Percentiles rank a stretch among this genome's conserved stretches.
Conservation (phyloP, 805 yeast genomes). For the Zygoascus ofunaensis region DNA sequence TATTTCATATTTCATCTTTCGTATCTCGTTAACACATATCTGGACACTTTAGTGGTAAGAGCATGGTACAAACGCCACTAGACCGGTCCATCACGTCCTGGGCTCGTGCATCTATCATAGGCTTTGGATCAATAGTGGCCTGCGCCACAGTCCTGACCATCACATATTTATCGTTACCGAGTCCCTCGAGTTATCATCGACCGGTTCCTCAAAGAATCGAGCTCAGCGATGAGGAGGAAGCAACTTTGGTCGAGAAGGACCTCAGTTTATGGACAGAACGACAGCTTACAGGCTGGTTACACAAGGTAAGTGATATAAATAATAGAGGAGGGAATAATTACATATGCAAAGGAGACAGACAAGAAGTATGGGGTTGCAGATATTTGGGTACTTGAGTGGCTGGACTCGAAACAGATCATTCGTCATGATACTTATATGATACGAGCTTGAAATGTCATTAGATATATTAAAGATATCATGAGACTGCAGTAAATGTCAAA, state of each 20-base stretch:
- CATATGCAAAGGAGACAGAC: too few relatives aligned
- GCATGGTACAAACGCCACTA: slow-evolving; percentile 14
- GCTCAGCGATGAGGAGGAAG: not conserved
- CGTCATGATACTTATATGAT: too few relatives aligned
- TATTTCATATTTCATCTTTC: too few relatives aligned
- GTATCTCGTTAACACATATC: too few relatives aligned
- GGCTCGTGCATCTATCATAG: slow-evolving; percentile 16
- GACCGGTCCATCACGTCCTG: slow-evolving; percentile 16
- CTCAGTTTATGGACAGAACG: slow-evolving; percentile 14
- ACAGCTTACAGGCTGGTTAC: slow-evolving; percentile 14
- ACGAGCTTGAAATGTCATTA: too few relatives aligned
- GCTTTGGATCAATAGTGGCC: slow-evolving; percentile 22
- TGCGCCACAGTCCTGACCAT: slow-evolving; percentile 18
- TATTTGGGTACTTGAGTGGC: too few relatives aligned
- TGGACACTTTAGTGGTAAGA: too few relatives aligned
- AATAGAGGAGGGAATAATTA: too few relatives aligned
- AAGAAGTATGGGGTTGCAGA: too few relatives aligned
- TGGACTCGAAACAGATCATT: too few relatives aligned
- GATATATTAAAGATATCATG: too few relatives aligned
- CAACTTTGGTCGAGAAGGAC: slow-evolving; percentile 8
- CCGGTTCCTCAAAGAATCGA: not conserved
- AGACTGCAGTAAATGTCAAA: too few relatives aligned
- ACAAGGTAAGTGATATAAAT: slow-evolving; percentile 15
- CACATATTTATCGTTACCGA: not conserved
- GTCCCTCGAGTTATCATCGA: slow-evolving; percentile 1